phyloP scores from a whole-genome alignment of 1,284 basidiomycete genomes.

The Inonotus hispidus region DNA sequence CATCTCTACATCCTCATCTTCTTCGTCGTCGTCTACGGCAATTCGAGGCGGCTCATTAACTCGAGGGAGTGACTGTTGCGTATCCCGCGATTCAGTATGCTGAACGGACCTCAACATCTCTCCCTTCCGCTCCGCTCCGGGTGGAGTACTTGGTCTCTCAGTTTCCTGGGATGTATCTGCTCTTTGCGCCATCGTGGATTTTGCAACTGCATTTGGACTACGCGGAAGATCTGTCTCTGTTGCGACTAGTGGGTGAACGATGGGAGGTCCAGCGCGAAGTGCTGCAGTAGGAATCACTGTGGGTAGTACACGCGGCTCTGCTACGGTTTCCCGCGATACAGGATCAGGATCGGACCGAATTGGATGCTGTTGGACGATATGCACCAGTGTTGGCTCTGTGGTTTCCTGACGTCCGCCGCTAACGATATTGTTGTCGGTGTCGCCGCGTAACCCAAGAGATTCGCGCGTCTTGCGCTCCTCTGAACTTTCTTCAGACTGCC shows the following conservation, averaged over 20 bases:
- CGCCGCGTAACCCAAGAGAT: constrained; percentile 32
- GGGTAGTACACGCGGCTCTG: not conserved
- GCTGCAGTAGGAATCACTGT: not conserved
- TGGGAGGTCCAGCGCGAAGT: not conserved
- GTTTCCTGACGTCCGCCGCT: not conserved
- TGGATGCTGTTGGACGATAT: not conserved
- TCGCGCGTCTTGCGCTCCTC: constrained; percentile 49
- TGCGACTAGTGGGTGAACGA: not conserved
- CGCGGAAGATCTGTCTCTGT: not conserved
- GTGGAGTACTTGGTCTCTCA: not conserved
- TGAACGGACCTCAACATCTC: not conserved
- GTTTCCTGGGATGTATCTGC: not conserved
- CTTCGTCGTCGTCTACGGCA: constrained; percentile 26
- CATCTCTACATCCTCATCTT: constrained; percentile 47
- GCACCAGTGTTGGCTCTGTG: not conserved
- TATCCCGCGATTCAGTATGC: not conserved
- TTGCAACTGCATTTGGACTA: not conserved
- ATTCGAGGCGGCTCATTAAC: constrained; percentile 13
- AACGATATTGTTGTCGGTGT: not conserved
- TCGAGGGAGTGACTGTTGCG: not conserved
- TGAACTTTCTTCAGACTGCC: constrained; percentile 52
- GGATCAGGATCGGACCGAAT: not conserved
- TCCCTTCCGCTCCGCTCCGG: not conserved
- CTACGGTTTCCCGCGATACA: not conserved
- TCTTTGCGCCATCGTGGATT: not conserved